Evolutionary conservation across 2,329 filamentous ascomycete species (phyloP).

Genomic region (Simplicillium sp.): DNA sequence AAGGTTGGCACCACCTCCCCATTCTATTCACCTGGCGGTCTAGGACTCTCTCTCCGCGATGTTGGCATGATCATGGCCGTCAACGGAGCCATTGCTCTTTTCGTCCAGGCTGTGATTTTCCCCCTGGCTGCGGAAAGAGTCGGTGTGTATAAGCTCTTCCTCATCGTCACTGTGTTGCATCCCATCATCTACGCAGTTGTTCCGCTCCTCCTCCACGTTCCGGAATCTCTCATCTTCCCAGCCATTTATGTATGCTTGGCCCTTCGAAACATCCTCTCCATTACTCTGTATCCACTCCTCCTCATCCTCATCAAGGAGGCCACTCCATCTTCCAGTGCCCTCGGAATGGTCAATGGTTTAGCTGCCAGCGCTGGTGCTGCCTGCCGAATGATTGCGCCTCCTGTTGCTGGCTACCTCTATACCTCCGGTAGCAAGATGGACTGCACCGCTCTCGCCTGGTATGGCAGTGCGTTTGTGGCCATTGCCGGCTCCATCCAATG

Average conservation of each 20-base stretch:
- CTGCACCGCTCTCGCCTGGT: slow-evolving; percentile 56
- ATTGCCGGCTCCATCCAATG: slow-evolving; percentile 49
- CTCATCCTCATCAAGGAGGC: slow-evolving; percentile 61
- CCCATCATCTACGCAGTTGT: slow-evolving; percentile 52
- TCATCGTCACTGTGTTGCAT: slow-evolving; percentile 49
- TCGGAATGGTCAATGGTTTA: slow-evolving; percentile 57
- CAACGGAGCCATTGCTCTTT: slow-evolving; percentile 48
- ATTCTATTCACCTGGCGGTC: slow-evolving; percentile 50
- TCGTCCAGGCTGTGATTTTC: slow-evolving; percentile 52
- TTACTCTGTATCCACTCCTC: slow-evolving; percentile 56
- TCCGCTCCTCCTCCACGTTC: slow-evolving; percentile 47
- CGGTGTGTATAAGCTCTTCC: slow-evolving; percentile 50
- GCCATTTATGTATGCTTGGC: slow-evolving; percentile 50
- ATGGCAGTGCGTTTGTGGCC: slow-evolving; percentile 48
- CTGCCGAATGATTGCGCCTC: slow-evolving; percentile 59
- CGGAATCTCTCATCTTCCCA: slow-evolving; percentile 37
- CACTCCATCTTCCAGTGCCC: slow-evolving; percentile 42
- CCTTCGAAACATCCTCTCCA: slow-evolving; percentile 51
- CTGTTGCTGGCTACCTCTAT: slow-evolving; percentile 54
- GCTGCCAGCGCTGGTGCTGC: slow-evolving; percentile 57
- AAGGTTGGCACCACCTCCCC: slow-evolving; percentile 23
- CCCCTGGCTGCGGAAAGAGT: slow-evolving; percentile 48
- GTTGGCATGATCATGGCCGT: slow-evolving; percentile 54
- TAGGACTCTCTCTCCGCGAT: slow-evolving; percentile 52
- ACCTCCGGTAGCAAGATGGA: slow-evolving; percentile 47